Evolutionary conservation across 2,329 filamentous ascomycete species (phyloP).

Genomic region (Clonostachys sp.): DNA sequence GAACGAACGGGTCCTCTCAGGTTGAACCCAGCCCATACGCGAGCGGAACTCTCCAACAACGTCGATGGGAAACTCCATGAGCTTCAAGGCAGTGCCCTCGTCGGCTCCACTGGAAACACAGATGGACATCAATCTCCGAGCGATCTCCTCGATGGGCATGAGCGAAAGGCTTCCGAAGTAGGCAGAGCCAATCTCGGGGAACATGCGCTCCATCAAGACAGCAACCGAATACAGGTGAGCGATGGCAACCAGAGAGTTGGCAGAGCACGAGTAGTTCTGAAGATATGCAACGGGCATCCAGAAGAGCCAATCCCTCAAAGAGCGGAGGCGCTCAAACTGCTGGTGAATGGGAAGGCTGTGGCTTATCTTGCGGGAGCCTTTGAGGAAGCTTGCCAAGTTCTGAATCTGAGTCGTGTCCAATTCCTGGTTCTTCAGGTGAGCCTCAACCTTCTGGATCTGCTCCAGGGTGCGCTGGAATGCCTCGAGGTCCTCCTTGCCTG

Average conservation of each 20-base stretch:
- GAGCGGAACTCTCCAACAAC: conserved; percentile 64
- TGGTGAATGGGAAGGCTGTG: conserved; percentile 69
- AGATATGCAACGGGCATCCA: conserved; percentile 88
- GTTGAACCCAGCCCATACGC: conserved; percentile 64
- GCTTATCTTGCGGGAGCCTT: conserved; percentile 66
- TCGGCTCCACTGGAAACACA: conserved; percentile 55
- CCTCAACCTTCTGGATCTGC: conserved; percentile 64
- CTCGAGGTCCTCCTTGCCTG: conserved; percentile 65
- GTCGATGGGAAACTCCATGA: conserved; percentile 72
- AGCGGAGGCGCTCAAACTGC: conserved; percentile 86
- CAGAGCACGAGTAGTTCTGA: conserved; percentile 69
- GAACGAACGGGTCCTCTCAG: conserved; percentile 54
- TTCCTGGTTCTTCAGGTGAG: conserved; percentile 62
- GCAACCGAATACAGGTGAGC: conserved; percentile 90
- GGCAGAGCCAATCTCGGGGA: conserved; percentile 83
- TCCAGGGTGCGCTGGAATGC: conserved; percentile 63
- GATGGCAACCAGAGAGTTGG: conserved; percentile 76
- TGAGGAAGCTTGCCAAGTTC: conserved; percentile 68
- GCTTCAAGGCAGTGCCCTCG: conserved; percentile 51
- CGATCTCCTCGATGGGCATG: conserved; percentile 80
- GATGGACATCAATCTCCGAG: conserved; percentile 67
- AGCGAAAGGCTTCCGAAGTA: conserved; percentile 82
- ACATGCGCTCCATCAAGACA: conserved; percentile 82
- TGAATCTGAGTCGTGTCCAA: conserved; percentile 57
- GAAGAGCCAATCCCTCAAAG: conserved; percentile 88